Conservation (phyloP, 495 filamentous ascomycete species). For the Amphirosellinia nigrospora region DNA sequence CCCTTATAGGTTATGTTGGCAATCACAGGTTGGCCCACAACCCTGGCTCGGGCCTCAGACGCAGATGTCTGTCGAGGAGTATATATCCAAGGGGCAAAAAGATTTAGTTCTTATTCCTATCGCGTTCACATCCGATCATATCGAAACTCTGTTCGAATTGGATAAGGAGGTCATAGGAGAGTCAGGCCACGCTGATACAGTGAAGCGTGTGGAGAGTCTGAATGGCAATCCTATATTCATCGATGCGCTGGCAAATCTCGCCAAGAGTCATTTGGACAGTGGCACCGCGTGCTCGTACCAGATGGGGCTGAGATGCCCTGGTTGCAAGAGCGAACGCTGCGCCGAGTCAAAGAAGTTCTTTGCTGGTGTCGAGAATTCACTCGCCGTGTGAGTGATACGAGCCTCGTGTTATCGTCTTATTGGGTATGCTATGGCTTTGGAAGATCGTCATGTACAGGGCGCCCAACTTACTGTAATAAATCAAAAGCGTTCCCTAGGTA, state of each 20-base stretch:
- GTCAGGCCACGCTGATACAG: conserved; percentile 73
- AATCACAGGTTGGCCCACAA: conserved; percentile 94
- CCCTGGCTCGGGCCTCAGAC: conserved; percentile 98
- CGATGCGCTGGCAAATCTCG: conserved; percentile 84
- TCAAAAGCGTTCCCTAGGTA: background rate
- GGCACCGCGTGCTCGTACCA: conserved; percentile 73
- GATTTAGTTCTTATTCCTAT: conserved; percentile 94
- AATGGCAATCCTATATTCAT: conserved; percentile 95
- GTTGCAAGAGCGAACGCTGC: conserved; percentile 90
- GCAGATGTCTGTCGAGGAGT: conserved; percentile 80
- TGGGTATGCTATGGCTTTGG: background rate
- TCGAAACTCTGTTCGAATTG: conserved; percentile 95
- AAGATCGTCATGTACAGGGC: background rate
- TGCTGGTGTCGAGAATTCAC: conserved; percentile 55
- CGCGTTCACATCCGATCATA: conserved; percentile 97
- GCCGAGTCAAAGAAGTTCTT: conserved; percentile 92
- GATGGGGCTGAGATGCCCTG: conserved; percentile 92
- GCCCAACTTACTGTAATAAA: background rate
- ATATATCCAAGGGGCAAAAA: conserved; percentile 88
- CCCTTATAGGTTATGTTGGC: conserved; percentile 94
- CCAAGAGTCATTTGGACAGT: conserved; percentile 75
- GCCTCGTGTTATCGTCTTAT: conserved; percentile 1
- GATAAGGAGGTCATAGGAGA: conserved; percentile 96
- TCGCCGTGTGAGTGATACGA: conserved; percentile 25
- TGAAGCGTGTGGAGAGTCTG: conserved; percentile 91